These are phyloP conservation scores for Metschnikowia reukaufii DNA, from an alignment of 805 yeast genomes.

Conservation along the genomic window DNA sequence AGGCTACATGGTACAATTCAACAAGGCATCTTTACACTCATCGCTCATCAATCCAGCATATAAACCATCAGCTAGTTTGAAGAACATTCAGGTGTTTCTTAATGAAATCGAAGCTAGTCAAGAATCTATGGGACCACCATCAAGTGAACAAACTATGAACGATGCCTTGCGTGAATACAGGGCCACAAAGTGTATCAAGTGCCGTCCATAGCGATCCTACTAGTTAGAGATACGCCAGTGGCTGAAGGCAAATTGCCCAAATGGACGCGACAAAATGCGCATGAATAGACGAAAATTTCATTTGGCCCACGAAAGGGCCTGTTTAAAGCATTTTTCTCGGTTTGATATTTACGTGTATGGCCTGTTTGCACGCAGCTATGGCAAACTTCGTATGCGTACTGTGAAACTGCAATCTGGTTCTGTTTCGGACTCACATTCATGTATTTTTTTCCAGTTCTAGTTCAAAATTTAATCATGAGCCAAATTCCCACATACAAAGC, in stretches of 20 bases:
- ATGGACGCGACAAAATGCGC: constrained; percentile 20
- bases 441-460: no score
- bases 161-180: constrained; percentile 17
- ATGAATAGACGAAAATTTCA: background rate
- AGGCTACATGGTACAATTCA: constrained; percentile 19
- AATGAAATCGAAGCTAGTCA: constrained; percentile 5
- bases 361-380: no score
- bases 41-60: constrained; percentile 21
- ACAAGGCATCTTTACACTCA: constrained; percentile 17
- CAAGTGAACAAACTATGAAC: constrained; percentile 2
- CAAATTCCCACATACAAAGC: no score
- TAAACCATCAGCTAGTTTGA: constrained; percentile 14
- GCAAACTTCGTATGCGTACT: no score
- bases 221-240: constrained; percentile 9
- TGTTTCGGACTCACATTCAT: no score
- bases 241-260: background rate
- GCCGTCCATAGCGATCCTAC: constrained; percentile 22
- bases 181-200: constrained; percentile 25
- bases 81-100: constrained; percentile 16
- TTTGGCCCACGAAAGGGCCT: no score
- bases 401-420: no score
- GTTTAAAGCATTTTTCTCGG: no score
- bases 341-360: no score
- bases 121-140: background rate
- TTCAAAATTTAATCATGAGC: no score